Conservation (phyloP, 768 basidiomycete species). For the Termitomyces sp. region DNA sequence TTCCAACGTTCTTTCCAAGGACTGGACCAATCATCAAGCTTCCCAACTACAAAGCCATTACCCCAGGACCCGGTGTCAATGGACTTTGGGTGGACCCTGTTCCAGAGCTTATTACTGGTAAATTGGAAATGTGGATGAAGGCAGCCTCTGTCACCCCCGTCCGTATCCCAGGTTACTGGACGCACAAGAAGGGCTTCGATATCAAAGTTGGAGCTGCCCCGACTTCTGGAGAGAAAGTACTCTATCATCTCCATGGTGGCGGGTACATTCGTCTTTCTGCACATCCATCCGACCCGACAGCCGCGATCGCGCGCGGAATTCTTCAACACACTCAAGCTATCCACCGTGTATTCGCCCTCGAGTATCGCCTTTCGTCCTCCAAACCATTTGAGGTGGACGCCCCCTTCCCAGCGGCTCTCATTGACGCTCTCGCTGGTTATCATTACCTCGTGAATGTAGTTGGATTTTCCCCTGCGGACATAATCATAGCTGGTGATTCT, state of each 20-base stretch:
- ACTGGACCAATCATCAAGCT: constrained; percentile 25
- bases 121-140: constrained; percentile 35
- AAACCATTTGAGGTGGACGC: constrained; percentile 36
- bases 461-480: constrained; percentile 52
- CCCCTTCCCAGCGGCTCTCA: constrained; percentile 70
- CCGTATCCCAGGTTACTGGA: constrained; percentile 55
- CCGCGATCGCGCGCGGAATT: constrained; percentile 40
- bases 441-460: constrained; percentile 56
- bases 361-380: constrained; percentile 63
- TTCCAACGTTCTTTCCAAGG: constrained; percentile 17
- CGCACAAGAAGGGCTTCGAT: constrained; percentile 34
- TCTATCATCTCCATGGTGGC: constrained; percentile 64
- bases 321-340: constrained; percentile 39
- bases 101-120: constrained; percentile 37
- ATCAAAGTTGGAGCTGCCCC: constrained; percentile 33
- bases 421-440: constrained; percentile 75
- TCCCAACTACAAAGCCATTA: constrained; percentile 38
- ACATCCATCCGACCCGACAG: constrained; percentile 46
- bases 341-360: constrained; percentile 53
- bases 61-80: constrained; percentile 33
- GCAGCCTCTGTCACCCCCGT: constrained; percentile 33
- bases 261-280: constrained; percentile 51
- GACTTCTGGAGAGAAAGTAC: constrained; percentile 46
- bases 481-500: constrained; percentile 70
- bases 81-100: constrained; percentile 46